These are phyloP conservation scores for Exophiala spinifera DNA, from an alignment of 2,329 filamentous ascomycete genomes.

Conservation along the genomic window DNA sequence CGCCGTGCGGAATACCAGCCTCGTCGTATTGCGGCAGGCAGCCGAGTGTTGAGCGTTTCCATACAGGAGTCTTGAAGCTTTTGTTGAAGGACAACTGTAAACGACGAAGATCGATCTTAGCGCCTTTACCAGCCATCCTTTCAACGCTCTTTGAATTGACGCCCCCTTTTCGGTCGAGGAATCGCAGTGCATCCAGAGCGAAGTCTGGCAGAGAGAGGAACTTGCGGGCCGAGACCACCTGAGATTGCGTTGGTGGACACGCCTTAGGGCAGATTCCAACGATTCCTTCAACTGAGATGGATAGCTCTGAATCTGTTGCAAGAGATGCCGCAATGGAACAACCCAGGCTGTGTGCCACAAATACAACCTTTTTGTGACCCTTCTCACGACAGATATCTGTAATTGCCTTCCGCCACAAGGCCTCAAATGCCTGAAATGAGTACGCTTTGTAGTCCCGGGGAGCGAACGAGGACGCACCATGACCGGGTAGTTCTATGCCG, in stretches of 20 bases:
- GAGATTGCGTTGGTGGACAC: slow-evolving; percentile 56
- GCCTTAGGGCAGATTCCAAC: slow-evolving; percentile 78
- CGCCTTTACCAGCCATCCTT: slow-evolving; percentile 59
- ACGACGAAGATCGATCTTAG: slow-evolving; percentile 41
- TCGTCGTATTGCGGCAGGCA: slow-evolving; percentile 60
- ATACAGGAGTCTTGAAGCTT: slow-evolving; percentile 78
- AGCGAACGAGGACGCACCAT: slow-evolving; percentile 73
- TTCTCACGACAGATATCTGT: slow-evolving; percentile 38
- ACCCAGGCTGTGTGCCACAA: slow-evolving; percentile 72
- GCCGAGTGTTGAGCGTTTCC: slow-evolving; percentile 76
- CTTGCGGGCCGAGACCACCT: slow-evolving; percentile 52
- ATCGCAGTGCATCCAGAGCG: slow-evolving; percentile 72
- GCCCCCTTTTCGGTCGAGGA: slow-evolving; percentile 77
- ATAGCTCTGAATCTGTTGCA: slow-evolving; percentile 55
- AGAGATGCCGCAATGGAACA: slow-evolving; percentile 73
- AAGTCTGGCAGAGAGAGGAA: slow-evolving; percentile 63
- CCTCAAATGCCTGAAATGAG: slow-evolving; percentile 68
- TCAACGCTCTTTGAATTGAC: slow-evolving; percentile 71
- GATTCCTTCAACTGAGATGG: slow-evolving; percentile 70
- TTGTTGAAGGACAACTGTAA: slow-evolving; percentile 59
- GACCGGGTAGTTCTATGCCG: slow-evolving; percentile 86
- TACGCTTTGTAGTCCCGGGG: slow-evolving; percentile 75
- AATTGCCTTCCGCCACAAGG: slow-evolving; percentile 72
- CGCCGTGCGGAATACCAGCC: slow-evolving; percentile 54
- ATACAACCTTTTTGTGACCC: slow-evolving; percentile 26